Conservation (phyloP, 345 rosid genomes). For the Citrus unshiu region DNA sequence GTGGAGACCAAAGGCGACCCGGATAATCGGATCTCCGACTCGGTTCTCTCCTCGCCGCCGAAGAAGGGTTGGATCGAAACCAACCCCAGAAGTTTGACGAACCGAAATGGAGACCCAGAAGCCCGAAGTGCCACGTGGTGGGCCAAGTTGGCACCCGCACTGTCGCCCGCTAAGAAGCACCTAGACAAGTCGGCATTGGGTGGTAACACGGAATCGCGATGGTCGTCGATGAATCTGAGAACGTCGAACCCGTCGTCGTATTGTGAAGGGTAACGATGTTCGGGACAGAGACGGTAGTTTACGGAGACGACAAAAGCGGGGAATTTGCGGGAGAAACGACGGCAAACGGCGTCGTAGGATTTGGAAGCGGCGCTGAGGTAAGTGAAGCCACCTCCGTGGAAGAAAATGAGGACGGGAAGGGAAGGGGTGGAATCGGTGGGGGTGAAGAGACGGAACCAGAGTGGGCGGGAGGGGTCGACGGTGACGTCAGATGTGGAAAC, state of each 20-base stretch:
- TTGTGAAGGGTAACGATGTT: constrained; percentile 66
- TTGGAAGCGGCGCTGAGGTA: constrained; percentile 49
- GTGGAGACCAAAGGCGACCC: constrained; percentile 37
- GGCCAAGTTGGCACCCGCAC: constrained; percentile 78
- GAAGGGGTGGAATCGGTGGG: constrained; percentile 21
- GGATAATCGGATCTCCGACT: constrained; percentile 45
- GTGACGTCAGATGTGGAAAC: constrained; percentile 55
- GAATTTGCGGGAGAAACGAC: constrained; percentile 48
- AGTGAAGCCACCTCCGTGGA: constrained; percentile 86
- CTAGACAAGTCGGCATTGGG: constrained; percentile 49
- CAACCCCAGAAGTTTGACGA: constrained; percentile 40
- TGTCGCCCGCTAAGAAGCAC: constrained; percentile 73
- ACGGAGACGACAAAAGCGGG: constrained; percentile 67
- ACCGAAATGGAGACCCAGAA: constrained; percentile 15
- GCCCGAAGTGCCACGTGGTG: constrained; percentile 64
- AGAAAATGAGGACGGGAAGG: constrained; percentile 69
- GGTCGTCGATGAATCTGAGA: constrained; percentile 46
- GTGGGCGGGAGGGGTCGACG: constrained; percentile 54
- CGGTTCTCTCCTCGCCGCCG: constrained; percentile 77
- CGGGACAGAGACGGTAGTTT: constrained; percentile 75
- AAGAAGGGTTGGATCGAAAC: constrained; percentile 74
- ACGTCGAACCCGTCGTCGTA: constrained; percentile 78
- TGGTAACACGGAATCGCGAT: constrained; percentile 30
- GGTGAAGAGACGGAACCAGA: constrained; percentile 74
- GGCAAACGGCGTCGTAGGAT: constrained; percentile 61